Percentiles rank a stretch among this genome's conserved stretches.
phyloP scores from a whole-genome alignment of 140 eudicot genomes.

The Ambrosia hybrid region DNA sequence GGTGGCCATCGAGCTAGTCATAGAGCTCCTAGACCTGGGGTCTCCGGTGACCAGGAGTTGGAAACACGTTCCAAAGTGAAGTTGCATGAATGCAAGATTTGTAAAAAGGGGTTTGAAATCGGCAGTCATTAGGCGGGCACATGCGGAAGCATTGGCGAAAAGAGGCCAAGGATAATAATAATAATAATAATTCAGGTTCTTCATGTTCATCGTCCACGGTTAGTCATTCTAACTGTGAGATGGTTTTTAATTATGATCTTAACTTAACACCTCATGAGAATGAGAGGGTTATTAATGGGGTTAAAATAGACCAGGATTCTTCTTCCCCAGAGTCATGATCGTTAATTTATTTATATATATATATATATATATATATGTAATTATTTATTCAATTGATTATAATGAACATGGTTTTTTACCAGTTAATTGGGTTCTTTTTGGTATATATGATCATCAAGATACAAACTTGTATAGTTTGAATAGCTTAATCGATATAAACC shows the following conservation, averaged over 20 bases:
- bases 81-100: conserved; percentile 18
- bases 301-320: not conserved
- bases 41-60: not conserved
- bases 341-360: no score
- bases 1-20: conserved; percentile 23
- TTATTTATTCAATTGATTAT: no score
- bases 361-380: no score
- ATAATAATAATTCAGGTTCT: not conserved
- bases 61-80: not conserved
- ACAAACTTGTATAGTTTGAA: not conserved
- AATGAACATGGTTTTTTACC: not conserved
- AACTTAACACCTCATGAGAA: conserved; percentile 26
- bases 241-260: conserved; percentile 9
- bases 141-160: conserved; percentile 21
- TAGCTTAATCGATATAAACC: not conserved
- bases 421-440: not conserved
- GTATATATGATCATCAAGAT: not conserved
- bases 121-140: conserved; percentile 22
- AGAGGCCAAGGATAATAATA: not conserved
- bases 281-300: not conserved
- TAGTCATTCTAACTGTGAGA: conserved; percentile 1
- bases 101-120: conserved; percentile 19
- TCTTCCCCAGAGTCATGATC: not conserved
- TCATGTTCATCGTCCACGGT: not conserved
- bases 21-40: not conserved